These are phyloP conservation scores for Ganoderma boninense DNA, from an alignment of 1,284 basidiomycete genomes.

Conservation along the genomic window DNA sequence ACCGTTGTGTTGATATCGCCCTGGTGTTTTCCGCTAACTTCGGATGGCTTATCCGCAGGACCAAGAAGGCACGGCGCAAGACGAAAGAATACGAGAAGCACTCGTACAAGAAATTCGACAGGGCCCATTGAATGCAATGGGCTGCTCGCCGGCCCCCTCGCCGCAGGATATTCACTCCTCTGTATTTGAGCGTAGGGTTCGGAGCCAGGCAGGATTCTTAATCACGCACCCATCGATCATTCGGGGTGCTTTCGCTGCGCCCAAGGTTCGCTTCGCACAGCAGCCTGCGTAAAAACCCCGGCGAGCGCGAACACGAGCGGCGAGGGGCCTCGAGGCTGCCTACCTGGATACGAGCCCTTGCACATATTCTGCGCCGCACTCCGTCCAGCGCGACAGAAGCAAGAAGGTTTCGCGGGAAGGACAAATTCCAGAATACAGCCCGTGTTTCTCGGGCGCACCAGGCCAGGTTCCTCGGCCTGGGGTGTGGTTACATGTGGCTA, in stretches of 20 bases:
- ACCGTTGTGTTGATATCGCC: background rate
- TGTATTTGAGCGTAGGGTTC: slow-evolving; percentile 3
- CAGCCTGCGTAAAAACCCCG: slow-evolving; percentile 1
- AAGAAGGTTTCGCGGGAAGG: slow-evolving; percentile 6
- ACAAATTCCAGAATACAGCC: background rate
- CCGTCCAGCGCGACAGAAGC: background rate
- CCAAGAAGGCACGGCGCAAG: slow-evolving; percentile 66
- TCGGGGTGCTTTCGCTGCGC: slow-evolving; percentile 1
- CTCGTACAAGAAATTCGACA: slow-evolving; percentile 85
- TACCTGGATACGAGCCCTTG: background rate
- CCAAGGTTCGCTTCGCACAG: slow-evolving; percentile 9
- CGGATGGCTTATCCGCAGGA: slow-evolving; percentile 49
- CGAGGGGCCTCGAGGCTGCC: background rate
- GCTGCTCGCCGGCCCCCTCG: background rate
- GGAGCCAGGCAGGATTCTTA: background rate
- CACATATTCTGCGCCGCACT: background rate
- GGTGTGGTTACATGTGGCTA: slow-evolving; percentile 10
- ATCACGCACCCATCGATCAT: background rate
- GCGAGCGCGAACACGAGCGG: background rate
- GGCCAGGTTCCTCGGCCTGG: background rate
- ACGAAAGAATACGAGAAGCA: slow-evolving; percentile 88
- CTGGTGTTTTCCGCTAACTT: background rate
- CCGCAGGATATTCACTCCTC: background rate
- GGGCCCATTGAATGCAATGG: slow-evolving; percentile 29
- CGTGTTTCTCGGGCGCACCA: slow-evolving; percentile 6